A percentile compares a stretch with the other conserved stretches of the same genome.
Conservation (phyloP, 1,284 basidiomycete species). For the Farysia itapuensis region DNA sequence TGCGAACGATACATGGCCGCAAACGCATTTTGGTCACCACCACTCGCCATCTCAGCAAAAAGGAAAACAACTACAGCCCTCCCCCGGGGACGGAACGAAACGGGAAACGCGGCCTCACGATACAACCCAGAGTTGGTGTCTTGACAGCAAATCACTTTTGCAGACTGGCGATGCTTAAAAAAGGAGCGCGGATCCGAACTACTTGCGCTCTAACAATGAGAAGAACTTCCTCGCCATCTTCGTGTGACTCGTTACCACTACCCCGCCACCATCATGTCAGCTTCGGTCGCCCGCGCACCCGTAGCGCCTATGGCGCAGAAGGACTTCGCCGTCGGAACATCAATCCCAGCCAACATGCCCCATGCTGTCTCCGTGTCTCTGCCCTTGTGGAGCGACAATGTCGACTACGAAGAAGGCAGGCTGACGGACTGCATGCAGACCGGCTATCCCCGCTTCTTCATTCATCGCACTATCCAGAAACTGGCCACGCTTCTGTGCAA, state of each 20-base stretch:
- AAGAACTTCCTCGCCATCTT: too few relatives aligned
- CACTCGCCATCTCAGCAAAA: conserved; percentile 22
- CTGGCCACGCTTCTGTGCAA: conserved; percentile 34
- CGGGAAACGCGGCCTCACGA: too few relatives aligned
- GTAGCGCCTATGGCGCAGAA: conserved; percentile 13
- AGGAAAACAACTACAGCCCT: too few relatives aligned
- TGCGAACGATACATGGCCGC: conserved; percentile 67
- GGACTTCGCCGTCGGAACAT: conserved; percentile 36
- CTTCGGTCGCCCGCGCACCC: neutral
- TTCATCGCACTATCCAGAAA: conserved; percentile 82
- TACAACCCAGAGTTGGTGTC: too few relatives aligned
- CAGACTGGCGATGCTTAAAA: too few relatives aligned
- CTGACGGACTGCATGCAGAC: conserved; percentile 80
- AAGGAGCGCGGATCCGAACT: too few relatives aligned
- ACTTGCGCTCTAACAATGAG: too few relatives aligned
- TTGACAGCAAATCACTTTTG: too few relatives aligned
- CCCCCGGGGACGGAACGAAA: too few relatives aligned
- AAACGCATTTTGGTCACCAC: conserved; percentile 69
- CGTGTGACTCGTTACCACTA: neutral
- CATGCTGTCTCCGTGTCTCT: conserved; percentile 98
- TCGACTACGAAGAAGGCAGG: conserved; percentile 90
- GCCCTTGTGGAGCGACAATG: conserved; percentile 88
- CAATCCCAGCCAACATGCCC: conserved; percentile 59
- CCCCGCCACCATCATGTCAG: neutral
- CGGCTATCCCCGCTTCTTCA: conserved; percentile 97